Conservation (phyloP, 768 basidiomycete genomes). For the Crepidotus variabilis region DNA sequence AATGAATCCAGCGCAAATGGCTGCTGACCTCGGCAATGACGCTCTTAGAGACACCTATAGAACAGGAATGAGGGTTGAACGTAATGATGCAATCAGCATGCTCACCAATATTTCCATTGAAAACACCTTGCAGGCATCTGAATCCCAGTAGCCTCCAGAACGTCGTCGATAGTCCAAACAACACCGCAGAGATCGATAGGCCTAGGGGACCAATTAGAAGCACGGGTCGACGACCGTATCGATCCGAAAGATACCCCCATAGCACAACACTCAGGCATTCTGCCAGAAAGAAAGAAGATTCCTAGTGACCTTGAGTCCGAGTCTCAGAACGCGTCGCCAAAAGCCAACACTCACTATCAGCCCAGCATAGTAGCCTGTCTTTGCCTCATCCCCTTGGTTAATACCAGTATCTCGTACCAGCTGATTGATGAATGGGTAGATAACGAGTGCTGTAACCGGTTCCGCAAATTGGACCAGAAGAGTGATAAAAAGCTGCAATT, state of each 20-base stretch:
- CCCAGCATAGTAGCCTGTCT: constrained; percentile 46
- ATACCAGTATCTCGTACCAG: constrained; percentile 42
- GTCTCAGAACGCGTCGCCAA: background rate
- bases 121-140: constrained; percentile 31
- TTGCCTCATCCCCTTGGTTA: constrained; percentile 39
- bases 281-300: constrained; percentile 41
- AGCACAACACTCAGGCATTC: constrained; percentile 39
- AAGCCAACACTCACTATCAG: constrained; percentile 31
- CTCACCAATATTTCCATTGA: constrained; percentile 33
- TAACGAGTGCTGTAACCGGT: constrained; percentile 39
- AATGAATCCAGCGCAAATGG: background rate
- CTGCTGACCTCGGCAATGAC: constrained; percentile 41
- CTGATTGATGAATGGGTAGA: constrained; percentile 45
- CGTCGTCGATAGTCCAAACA: constrained; percentile 38
- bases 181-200: constrained; percentile 31
- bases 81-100: background rate
- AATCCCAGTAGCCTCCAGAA: constrained; percentile 29
- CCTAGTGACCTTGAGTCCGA: constrained; percentile 20
- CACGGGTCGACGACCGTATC: constrained; percentile 38
- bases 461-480: constrained; percentile 39
- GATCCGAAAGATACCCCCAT: constrained; percentile 43
- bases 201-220: constrained; percentile 40
- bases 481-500: constrained; percentile 33
- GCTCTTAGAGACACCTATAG: constrained; percentile 38
- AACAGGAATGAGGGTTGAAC: background rate